These are phyloP conservation scores for Hortaea sp. DNA, from an alignment of 2,329 filamentous ascomycete species.

Conservation along the genomic window DNA sequence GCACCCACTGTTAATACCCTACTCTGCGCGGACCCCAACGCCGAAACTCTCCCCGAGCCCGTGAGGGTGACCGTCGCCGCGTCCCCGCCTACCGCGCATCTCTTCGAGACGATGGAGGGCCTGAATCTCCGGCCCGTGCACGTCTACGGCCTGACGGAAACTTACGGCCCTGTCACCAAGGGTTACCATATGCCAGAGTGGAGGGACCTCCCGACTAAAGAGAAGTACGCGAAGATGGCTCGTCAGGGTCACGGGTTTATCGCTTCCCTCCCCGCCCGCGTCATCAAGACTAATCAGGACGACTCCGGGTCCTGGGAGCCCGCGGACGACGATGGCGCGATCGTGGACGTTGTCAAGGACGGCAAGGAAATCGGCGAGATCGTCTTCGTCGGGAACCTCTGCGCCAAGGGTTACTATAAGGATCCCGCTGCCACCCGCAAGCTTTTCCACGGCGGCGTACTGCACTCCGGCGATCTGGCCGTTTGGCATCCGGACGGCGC, in stretches of 20 bases:
- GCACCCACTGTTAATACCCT: slow-evolving; percentile 95
- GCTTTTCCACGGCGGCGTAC: slow-evolving; percentile 74
- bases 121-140: slow-evolving; percentile 87
- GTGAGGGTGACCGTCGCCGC: slow-evolving; percentile 89
- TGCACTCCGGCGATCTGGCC: slow-evolving; percentile 85
- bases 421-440: slow-evolving; percentile 76
- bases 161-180: slow-evolving; percentile 92
- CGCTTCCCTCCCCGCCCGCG: slow-evolving; percentile 66
- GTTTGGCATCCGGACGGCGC: slow-evolving; percentile 88
- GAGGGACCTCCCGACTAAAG: slow-evolving; percentile 61
- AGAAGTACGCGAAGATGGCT: slow-evolving; percentile 84
- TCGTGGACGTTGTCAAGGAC: slow-evolving; percentile 59
- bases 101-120: slow-evolving; percentile 85
- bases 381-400: slow-evolving; percentile 85
- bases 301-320: slow-evolving; percentile 16
- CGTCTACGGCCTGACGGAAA: slow-evolving; percentile 81
- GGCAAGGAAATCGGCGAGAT: slow-evolving; percentile 74
- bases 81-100: slow-evolving; percentile 75
- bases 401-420: slow-evolving; percentile 83
- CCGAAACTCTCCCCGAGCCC: slow-evolving; percentile 55
- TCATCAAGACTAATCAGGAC: slow-evolving; percentile 69
- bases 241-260: slow-evolving; percentile 88
- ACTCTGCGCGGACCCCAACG: slow-evolving; percentile 70
- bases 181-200: slow-evolving; percentile 80
- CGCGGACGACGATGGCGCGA: slow-evolving; percentile 33